phyloP scores from a whole-genome alignment of 768 basidiomycete genomes.

The Suillus plorans region DNA sequence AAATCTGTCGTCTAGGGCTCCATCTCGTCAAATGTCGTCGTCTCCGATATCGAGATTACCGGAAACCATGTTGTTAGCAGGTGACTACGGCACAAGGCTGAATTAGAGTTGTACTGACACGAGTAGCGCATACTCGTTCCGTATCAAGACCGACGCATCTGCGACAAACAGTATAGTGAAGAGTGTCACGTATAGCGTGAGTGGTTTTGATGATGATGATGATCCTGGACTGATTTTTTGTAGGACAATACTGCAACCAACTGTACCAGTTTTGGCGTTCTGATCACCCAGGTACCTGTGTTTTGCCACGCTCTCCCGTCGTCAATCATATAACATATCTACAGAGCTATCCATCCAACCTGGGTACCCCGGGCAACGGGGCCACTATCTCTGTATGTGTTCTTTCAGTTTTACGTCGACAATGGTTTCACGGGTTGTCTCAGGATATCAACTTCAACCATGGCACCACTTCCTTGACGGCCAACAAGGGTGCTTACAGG shows the following conservation, averaged over 20 bases:
- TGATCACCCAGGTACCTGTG: constrained; percentile 54
- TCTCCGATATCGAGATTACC: constrained; percentile 46
- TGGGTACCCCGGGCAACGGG: constrained; percentile 56
- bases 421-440: neutral
- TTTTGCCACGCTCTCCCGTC: neutral
- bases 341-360: constrained; percentile 55
- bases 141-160: constrained; percentile 55
- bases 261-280: constrained; percentile 48
- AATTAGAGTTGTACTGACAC: neutral
- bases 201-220: constrained; percentile 7
- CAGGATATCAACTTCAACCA: constrained; percentile 51
- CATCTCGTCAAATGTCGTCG: constrained; percentile 44
- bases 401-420: neutral
- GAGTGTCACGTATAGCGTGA: constrained; percentile 49
- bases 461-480: constrained; percentile 41
- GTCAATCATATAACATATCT: neutral
- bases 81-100: constrained; percentile 25
- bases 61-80: constrained; percentile 58
- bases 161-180: constrained; percentile 49
- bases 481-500: constrained; percentile 40
- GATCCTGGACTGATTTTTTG: neutral
- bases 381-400: constrained; percentile 53
- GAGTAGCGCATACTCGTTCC: constrained; percentile 51
- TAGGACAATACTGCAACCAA: constrained; percentile 55
- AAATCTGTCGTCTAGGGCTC: constrained; percentile 45